Evolutionary conservation across 2,329 filamentous ascomycete species (phyloP), one percentile per base, ranked within the genome.

Genomic region (Epichloe hybrida): DNA sequence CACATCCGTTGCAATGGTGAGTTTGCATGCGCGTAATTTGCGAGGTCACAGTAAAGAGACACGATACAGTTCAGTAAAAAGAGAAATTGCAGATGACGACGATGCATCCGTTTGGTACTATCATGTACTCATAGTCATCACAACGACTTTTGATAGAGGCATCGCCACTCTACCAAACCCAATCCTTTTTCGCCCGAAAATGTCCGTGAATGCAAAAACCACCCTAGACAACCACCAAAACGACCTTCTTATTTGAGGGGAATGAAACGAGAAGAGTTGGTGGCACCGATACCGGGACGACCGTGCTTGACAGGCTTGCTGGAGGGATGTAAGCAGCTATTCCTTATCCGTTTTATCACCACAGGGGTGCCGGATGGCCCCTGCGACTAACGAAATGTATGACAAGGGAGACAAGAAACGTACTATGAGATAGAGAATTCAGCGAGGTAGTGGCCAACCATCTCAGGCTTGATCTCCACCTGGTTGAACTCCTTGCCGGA

Each of bases 401-500:
- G 8, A 31, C 8, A 13, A 15, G 15, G 7, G 1, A 35, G 5
- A 46, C 11, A 46, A 12, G 9, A 15, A 23, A 88, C 88, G 66
- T 86, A 95, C 88, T 98, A 98, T 79, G 91, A 93, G 80, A 98
- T 98, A 63, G 90, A 96, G 83, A 98, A 98, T 79, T 98, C 93
- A 69, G 81, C 93, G 62, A 98, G 81, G 82, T 96, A 96, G 81
- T 97, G 91, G 73, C 93, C 93, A 75, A 98, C 93, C 93, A 98
- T 98, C 83, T 98, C 93, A 66, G 93, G 93, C 85, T 96, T 96
- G 80, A 98, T 93, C 77, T 98, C 93, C 66, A 98, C 90, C 83
- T 96, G 91, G 86, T 98, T 98, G 87, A 98, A 98, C 77, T 97
- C 90, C 86, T 98, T 98, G 72, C 93, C 93, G 63, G 88, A 95